Evolutionary conservation across 2,329 filamentous ascomycete genomes (phyloP).

Genomic region (Calonectria leucothoes): DNA sequence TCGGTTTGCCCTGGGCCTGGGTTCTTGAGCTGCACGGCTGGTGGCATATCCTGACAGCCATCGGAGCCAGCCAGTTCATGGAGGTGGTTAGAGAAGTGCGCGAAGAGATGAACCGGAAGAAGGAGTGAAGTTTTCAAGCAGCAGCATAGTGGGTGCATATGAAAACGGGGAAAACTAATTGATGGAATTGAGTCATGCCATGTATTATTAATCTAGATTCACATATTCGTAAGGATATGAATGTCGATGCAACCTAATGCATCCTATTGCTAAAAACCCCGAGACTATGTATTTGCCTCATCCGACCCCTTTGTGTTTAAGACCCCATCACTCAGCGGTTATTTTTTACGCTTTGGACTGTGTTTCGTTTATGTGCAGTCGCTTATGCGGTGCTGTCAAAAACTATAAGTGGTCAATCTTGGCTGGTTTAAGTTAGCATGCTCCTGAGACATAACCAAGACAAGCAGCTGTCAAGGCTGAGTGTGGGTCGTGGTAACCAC

Average conservation of each 20-base stretch:
- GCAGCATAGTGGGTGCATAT: neutral
- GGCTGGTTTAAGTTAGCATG: neutral
- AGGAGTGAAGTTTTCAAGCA: neutral
- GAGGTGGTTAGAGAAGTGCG: constrained; percentile 39
- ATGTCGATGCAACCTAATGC: neutral
- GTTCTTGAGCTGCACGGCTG: constrained; percentile 70
- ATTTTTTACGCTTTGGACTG: neutral
- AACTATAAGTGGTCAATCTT: neutral
- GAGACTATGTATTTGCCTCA: neutral
- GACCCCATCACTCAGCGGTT: too few relatives aligned
- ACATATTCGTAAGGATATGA: neutral
- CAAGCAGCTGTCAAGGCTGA: neutral
- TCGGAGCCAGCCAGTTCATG: constrained; percentile 60
- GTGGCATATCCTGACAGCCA: constrained; percentile 72
- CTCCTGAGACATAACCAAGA: neutral
- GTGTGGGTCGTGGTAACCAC: neutral
- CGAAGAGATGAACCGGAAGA: neutral
- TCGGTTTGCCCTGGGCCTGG: constrained; percentile 68
- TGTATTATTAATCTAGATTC: neutral
- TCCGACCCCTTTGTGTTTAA: neutral
- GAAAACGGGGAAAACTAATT: neutral
- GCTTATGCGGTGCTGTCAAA: neutral
- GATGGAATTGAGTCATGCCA: neutral
- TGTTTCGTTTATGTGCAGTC: neutral
- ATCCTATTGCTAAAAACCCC: too few relatives aligned